Evolutionary conservation across 2,329 filamentous ascomycete genomes (phyloP), one percentile per base, ranked within the genome.

Genomic region (Fusarium buxicola): DNA sequence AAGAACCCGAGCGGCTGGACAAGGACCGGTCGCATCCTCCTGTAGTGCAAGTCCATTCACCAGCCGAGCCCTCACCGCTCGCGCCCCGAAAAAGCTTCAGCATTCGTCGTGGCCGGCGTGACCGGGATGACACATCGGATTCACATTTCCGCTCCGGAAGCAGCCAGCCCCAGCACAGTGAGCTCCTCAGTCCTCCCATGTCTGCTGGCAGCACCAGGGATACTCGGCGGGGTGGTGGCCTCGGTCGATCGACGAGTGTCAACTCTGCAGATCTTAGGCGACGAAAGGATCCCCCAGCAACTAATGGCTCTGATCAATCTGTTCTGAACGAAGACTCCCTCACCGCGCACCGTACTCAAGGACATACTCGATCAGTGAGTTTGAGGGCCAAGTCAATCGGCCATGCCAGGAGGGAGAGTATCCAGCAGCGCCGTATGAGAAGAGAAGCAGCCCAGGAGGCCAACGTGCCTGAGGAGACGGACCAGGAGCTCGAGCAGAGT

Each of bases 391-490:
- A 95, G 76, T 96, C 93, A 5, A 84, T 97, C 18, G 92, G 94
- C 3, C 94, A 98, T 74, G 92, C 92, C 39, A 87, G 94, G 34
- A 86, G 92, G 58, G 94, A 97, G 75, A 97, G 93, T 74, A 96
- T 97, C 51, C 94, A 97, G 77, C 92, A 91, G 40, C 86, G 94
- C 54, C 87, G 94, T 49, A 85, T 89, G 52, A 86, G 87, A 48
- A 85, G 92, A 69, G 92, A 94, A 67, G 89, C 90, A 55, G 82
- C 85, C 12, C 85, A 86, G 51, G 89, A 92, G 62, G 87, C 89
- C 16, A 91, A 95, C 69, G 90, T 97, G 3, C 91, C 91, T 0
- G 94, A 98, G 75, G 95, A 97, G 78, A 96, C 93, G 0, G 92
- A 96, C 72, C 86, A 89, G 44, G 93, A 97, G 55, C 79, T 92